A percentile compares a stretch with the other conserved stretches of the same genome.
phyloP scores from a whole-genome alignment of 192 early-diverging fungal species.

The Gigaspora rosea region DNA sequence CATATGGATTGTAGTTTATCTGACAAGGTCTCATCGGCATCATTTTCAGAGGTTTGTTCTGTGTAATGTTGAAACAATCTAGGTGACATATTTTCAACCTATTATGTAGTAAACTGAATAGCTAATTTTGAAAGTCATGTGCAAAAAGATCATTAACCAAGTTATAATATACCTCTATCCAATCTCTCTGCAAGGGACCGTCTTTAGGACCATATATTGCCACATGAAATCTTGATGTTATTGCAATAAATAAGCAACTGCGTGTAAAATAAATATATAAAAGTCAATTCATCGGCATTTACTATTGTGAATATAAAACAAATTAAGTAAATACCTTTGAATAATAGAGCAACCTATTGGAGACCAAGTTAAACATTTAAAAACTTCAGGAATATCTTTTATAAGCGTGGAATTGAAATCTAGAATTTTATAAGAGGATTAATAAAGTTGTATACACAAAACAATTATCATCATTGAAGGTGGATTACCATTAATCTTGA shows the following conservation, averaged over 20 bases:
- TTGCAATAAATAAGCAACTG: conserved; percentile 25
- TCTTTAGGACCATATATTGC: conserved; percentile 25
- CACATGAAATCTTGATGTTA: conserved; percentile 32
- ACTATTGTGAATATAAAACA: background rate
- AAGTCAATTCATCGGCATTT: background rate
- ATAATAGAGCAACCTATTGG: conserved; percentile 8
- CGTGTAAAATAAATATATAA: background rate
- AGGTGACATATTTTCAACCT: conserved; percentile 20
- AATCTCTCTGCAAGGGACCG: background rate
- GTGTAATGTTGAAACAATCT: background rate
- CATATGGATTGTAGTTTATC: conserved; percentile 20
- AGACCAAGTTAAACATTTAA: conserved; percentile 28
- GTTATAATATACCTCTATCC: conserved; percentile 25
- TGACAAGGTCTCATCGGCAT: background rate
- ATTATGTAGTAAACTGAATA: background rate
- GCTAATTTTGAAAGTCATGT: background rate
- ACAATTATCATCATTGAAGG: background rate
- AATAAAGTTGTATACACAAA: background rate
- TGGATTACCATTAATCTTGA: conserved; percentile 3
- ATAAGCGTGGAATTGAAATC: background rate
- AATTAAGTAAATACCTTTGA: too few relatives aligned
- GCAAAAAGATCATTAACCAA: background rate
- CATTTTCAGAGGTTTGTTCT: background rate
- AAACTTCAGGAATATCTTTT: conserved; percentile 1
- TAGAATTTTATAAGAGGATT: background rate